Conservation (phyloP, 352 stramenopile genomes). For the Pythium dissimile region DNA sequence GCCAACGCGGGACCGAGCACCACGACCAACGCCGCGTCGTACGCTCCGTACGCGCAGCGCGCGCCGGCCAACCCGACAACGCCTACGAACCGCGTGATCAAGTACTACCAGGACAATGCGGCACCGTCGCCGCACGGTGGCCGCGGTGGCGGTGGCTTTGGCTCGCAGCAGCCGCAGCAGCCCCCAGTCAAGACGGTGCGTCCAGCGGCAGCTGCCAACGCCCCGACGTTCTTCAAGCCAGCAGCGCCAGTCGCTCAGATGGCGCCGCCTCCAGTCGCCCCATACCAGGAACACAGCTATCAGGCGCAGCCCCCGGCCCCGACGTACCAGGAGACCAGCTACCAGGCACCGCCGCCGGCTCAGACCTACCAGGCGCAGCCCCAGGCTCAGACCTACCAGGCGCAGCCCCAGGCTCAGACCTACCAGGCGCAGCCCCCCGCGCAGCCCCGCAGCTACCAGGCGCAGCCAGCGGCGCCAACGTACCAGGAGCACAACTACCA, state of each 20-base stretch:
- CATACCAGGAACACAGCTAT: conserved; percentile 1
- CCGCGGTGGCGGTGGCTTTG: conserved; percentile 8
- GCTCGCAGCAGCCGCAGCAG: conserved; percentile 5
- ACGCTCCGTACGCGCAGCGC: conserved; percentile 22
- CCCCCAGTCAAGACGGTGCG: conserved; percentile 16
- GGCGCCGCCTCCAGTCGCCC: background rate
- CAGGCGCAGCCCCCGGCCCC: background rate
- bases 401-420: background rate
- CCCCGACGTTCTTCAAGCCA: conserved; percentile 22
- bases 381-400: background rate
- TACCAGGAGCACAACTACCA: conserved; percentile 16
- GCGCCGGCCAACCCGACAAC: conserved; percentile 17
- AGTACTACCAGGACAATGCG: conserved; percentile 27
- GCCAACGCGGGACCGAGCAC: conserved; percentile 8
- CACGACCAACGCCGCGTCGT: conserved; percentile 13
- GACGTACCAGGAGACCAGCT: background rate
- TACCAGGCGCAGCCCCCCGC: background rate
- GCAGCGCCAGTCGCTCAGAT: background rate
- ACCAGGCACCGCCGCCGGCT: background rate
- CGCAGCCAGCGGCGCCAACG: background rate
- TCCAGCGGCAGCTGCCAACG: conserved; percentile 16
- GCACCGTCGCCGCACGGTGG: conserved; percentile 16
- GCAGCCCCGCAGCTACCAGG: background rate
- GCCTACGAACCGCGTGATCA: conserved; percentile 21
- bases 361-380: conserved; percentile 2